Percentiles rank a stretch among this genome's conserved stretches.
Conservation (phyloP, 2,329 filamentous ascomycete genomes). For the Neocucurbitaria cava region DNA sequence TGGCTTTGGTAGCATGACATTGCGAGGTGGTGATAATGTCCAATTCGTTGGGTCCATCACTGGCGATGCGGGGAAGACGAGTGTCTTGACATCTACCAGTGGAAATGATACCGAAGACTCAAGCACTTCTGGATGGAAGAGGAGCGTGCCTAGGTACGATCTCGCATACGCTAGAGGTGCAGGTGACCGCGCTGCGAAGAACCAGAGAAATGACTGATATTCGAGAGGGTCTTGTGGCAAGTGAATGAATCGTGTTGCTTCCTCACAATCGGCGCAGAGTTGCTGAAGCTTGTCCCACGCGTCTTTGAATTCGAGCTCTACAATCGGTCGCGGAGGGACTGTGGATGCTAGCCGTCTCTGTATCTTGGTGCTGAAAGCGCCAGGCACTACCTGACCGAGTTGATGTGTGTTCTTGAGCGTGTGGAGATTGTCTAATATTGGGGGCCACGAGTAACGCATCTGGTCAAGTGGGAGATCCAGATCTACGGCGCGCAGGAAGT, state of each 20-base stretch:
- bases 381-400: slow-evolving; percentile 70
- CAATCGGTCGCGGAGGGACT: slow-evolving; percentile 89
- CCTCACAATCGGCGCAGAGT: slow-evolving; percentile 74
- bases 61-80: slow-evolving; percentile 74
- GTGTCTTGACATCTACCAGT: slow-evolving; percentile 79
- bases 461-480: slow-evolving; percentile 37
- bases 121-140: slow-evolving; percentile 73
- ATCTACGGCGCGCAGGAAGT: slow-evolving; percentile 65
- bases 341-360: slow-evolving; percentile 93
- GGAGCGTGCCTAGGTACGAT: slow-evolving; percentile 76
- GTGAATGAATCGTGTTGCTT: slow-evolving; percentile 52
- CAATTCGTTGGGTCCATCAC: slow-evolving; percentile 79
- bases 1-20: slow-evolving; percentile 65
- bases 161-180: slow-evolving; percentile 85
- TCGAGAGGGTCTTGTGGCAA: slow-evolving; percentile 42
- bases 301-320: slow-evolving; percentile 75
- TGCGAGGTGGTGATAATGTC: slow-evolving; percentile 66
- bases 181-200: slow-evolving; percentile 79
- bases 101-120: slow-evolving; percentile 75
- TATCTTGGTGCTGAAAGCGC: slow-evolving; percentile 88
- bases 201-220: slow-evolving; percentile 70
- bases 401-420: slow-evolving; percentile 65
- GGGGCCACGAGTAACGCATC: slow-evolving; percentile 46
- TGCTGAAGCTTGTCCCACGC: slow-evolving; percentile 73
- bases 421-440: slow-evolving; percentile 53